phyloP scores from a whole-genome alignment of 208 protist genomes.

The Crithidia thermophila region DNA sequence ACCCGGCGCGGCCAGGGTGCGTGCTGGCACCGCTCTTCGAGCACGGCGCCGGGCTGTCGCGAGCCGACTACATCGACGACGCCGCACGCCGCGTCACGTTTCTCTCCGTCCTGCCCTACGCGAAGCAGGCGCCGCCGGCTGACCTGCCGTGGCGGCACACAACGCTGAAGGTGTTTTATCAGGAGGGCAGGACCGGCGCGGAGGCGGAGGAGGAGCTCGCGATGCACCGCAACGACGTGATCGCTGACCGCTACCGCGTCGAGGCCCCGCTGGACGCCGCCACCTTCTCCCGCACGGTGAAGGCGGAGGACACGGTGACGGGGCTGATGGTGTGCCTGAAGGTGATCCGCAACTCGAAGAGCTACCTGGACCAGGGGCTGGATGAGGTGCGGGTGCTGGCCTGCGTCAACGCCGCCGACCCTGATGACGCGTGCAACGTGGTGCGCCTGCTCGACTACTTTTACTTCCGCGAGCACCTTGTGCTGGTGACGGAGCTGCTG shows the following conservation, averaged over 20 bases:
- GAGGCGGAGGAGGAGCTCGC: slow-evolving; percentile 78
- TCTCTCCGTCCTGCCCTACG: slow-evolving; percentile 49
- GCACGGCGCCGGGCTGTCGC: slow-evolving; percentile 45
- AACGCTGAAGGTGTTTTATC: slow-evolving; percentile 62
- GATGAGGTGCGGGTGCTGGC: slow-evolving; percentile 95
- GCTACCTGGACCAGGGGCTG: slow-evolving; percentile 94
- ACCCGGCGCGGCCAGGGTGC: slow-evolving; percentile 7
- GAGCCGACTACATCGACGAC: slow-evolving; percentile 44
- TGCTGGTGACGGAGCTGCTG: slow-evolving; percentile 94
- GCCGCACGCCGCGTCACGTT: slow-evolving; percentile 28
- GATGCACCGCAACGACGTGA: slow-evolving; percentile 64
- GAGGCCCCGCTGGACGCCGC: slow-evolving; percentile 84
- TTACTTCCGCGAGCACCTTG: slow-evolving; percentile 94
- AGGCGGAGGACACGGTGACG: slow-evolving; percentile 73
- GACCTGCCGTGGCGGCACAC: slow-evolving; percentile 52
- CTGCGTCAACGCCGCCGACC: slow-evolving; percentile 78
- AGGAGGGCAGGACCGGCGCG: slow-evolving; percentile 70
- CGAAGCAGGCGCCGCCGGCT: slow-evolving; percentile 46
- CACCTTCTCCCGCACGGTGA: slow-evolving; percentile 85
- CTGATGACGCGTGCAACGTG: slow-evolving; percentile 69
- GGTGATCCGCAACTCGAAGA: slow-evolving; percentile 94
- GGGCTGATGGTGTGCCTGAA: slow-evolving; percentile 89
- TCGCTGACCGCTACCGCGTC: slow-evolving; percentile 89
- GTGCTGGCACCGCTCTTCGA: slow-evolving; percentile 45
- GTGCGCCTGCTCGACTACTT: slow-evolving; percentile 90